Base-by-base conservation (phyloP, 192 early-diverging fungal genomes). In the Podila clonocystis region DNA sequence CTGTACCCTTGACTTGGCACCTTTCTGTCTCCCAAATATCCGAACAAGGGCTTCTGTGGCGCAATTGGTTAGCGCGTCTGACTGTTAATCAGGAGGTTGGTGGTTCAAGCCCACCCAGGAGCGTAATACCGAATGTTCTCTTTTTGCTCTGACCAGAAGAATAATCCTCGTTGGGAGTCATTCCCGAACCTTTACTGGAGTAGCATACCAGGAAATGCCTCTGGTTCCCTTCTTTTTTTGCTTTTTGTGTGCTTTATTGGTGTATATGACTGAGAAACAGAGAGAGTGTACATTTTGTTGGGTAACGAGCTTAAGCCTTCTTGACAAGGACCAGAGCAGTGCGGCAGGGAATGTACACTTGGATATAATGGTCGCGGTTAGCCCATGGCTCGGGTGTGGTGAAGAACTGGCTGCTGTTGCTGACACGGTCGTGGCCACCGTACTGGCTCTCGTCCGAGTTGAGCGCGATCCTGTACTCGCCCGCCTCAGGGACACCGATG, bases 341-440 rank as follows among this genome's bases (percentile, higher is more conserved):
- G 4, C 76, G 76, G 50, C 76, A 79, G 12, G 76, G 76, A 17
- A 79, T 72, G 33, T 79, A 79, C 1, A 92, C 89, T 71, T 94
- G 93, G 62, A 98, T 84, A 68, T 73, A 96, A 82, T 95, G 90
- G 33, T 85, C 74, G 11, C 96, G 85, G 8, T 86, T 86, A 76
- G 94, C 90, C 95, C 95, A 96, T 57, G 71, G 72, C 58, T 88
- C 84, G 5, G 88, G 82, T 12, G 88, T 89, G 28, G 93, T 90
- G 69, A 91, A 90, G 86, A 90, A 94, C 62, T 85, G 71, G n/a
- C 84, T 82, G 8, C 36, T 75, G 9, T 73, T 62, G 74, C 94
- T 93, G n/a, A 99, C 78, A 68, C 97, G 87, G 50, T 85, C 89
- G 72, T 96, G 95, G 5, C 97, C 97, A 58, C 92, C 85, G 82